A percentile compares a stretch with the other conserved stretches of the same genome.
phyloP scores from a whole-genome alignment of 768 basidiomycete genomes.

The Xerocomus brunneocitrinus region DNA sequence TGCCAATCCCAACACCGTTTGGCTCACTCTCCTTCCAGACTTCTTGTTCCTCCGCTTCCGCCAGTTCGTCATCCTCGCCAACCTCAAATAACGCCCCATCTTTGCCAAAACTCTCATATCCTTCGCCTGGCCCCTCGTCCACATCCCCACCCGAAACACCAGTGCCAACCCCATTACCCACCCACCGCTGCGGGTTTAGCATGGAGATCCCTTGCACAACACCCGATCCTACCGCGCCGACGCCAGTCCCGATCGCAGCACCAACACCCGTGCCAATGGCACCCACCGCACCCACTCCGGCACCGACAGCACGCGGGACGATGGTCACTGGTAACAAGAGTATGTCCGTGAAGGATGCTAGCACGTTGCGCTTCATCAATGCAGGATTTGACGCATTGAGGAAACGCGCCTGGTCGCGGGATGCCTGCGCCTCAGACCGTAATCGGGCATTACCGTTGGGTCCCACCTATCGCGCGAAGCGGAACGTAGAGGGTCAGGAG shows the following conservation, averaged over 20 bases:
- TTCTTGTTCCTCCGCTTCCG: slow-evolving; percentile 16
- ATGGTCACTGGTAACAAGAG: slow-evolving; percentile 94
- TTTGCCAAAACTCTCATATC: slow-evolving; percentile 23
- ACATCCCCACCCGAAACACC: neutral
- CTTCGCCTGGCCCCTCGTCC: neutral
- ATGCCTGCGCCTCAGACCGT: neutral
- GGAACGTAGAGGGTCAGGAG: neutral
- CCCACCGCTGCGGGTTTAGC: slow-evolving; percentile 89
- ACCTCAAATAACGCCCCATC: slow-evolving; percentile 48
- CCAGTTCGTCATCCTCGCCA: slow-evolving; percentile 39
- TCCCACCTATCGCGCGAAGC: slow-evolving; percentile 4
- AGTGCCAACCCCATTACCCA: slow-evolving; percentile 34
- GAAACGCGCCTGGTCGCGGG: slow-evolving; percentile 50
- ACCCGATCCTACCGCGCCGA: slow-evolving; percentile 54
- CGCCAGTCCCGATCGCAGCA: slow-evolving; percentile 49
- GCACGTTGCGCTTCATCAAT: slow-evolving; percentile 85
- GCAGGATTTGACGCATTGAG: slow-evolving; percentile 84
- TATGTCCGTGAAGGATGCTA: slow-evolving; percentile 86
- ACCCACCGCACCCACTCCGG: slow-evolving; percentile 50
- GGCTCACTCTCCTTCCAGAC: neutral
- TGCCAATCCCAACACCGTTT: neutral
- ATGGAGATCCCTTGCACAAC: slow-evolving; percentile 83
- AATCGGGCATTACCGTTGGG: neutral
- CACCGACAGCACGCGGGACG: slow-evolving; percentile 77
- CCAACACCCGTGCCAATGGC: neutral